Conservation (phyloP, 1,284 basidiomycete genomes). For the Chalciporus sp. region DNA sequence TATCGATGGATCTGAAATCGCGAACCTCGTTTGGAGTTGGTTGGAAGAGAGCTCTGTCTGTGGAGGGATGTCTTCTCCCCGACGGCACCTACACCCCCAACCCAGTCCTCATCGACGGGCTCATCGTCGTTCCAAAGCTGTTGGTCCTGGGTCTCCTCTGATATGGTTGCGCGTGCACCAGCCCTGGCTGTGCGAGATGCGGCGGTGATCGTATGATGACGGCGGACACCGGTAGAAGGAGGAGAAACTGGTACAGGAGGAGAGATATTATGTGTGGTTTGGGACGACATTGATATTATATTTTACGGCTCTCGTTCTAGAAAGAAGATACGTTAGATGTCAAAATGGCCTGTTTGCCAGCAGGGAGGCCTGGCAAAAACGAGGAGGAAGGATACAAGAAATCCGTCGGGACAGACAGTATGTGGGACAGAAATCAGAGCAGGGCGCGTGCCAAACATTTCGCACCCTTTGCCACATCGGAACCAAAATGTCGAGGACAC, state of each 20-base stretch:
- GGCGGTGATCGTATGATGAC: constrained; percentile 82
- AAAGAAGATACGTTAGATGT: not conserved
- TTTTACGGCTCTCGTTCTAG: constrained; percentile 8
- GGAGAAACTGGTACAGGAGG: constrained; percentile 41
- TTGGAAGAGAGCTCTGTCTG: constrained; percentile 78
- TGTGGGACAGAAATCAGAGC: not conserved
- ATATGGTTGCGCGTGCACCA: constrained; percentile 61
- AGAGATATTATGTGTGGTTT: constrained; percentile 30
- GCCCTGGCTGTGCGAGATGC: constrained; percentile 66
- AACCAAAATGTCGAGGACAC: not conserved
- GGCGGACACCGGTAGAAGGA: constrained; percentile 55
- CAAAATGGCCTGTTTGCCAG: not conserved
- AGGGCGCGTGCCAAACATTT: constrained; percentile 4
- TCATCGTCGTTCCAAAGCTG: constrained; percentile 75
- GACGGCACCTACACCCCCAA: constrained; percentile 75
- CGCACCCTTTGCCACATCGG: constrained; percentile 29
- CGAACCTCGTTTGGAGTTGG: constrained; percentile 76
- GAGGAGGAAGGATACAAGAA: constrained; percentile 1
- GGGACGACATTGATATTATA: constrained; percentile 26
- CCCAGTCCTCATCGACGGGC: constrained; percentile 76
- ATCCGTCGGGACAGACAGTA: not conserved
- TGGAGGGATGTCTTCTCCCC: constrained; percentile 80
- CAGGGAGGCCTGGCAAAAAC: constrained; percentile 7
- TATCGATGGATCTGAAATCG: constrained; percentile 9
- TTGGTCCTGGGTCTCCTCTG: constrained; percentile 67